Evolutionary conservation across 352 stramenopile species (phyloP).

Genomic region (Thraustochytrium sp.): DNA sequence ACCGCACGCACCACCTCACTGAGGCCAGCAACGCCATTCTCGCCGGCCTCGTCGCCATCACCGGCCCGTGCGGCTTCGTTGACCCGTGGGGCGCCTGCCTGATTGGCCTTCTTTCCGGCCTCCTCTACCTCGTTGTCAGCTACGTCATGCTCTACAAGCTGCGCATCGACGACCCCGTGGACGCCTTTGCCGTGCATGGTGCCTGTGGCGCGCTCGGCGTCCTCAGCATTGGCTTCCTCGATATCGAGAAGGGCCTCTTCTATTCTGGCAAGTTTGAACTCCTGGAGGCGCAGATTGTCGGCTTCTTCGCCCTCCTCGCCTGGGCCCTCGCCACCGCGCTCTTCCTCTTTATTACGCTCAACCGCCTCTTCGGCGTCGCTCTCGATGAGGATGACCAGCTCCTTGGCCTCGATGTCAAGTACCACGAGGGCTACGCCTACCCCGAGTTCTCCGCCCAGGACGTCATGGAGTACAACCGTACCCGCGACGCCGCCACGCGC

Average conservation of each 20-base stretch:
- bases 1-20: conserved; percentile 31
- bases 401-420: conserved; percentile 41
- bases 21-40: conserved; percentile 54
- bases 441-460: conserved; percentile 26
- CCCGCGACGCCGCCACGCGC: conserved; percentile 21
- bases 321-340: background rate
- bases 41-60: conserved; percentile 57
- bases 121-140: conserved; percentile 48
- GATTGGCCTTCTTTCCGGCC: conserved; percentile 51
- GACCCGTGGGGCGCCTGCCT: conserved; percentile 53
- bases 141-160: conserved; percentile 49
- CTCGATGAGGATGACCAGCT: conserved; percentile 44
- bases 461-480: conserved; percentile 39
- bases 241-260: conserved; percentile 41
- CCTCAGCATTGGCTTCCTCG: conserved; percentile 45
- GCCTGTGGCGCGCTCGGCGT: conserved; percentile 45
- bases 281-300: background rate
- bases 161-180: conserved; percentile 51
- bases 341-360: conserved; percentile 3
- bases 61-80: conserved; percentile 51
- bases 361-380: conserved; percentile 20
- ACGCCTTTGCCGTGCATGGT: conserved; percentile 51
- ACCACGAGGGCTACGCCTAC: conserved; percentile 44
- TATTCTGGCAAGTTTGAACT: background rate
- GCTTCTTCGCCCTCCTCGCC: background rate